Evolutionary conservation across 2,329 filamentous ascomycete species (phyloP).

Genomic region (Phialocephala sp.): DNA sequence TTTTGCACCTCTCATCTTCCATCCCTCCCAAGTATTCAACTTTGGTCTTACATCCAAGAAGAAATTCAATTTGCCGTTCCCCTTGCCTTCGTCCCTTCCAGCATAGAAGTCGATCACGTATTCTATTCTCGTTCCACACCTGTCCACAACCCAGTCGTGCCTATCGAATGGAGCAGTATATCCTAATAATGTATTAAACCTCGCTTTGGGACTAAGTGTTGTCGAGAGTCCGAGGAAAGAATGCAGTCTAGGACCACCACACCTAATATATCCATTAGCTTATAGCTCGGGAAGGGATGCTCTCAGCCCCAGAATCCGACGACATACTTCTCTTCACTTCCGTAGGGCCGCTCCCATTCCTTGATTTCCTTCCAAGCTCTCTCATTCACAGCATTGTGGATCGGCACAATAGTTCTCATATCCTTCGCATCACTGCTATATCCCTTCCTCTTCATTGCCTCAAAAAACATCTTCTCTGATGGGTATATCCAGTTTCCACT

Average conservation of each 20-base stretch:
- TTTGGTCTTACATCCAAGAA: constrained; percentile 73
- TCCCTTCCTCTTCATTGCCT: constrained; percentile 91
- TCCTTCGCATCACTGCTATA: constrained; percentile 73
- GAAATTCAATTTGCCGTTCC: constrained; percentile 60
- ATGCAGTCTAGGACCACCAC: constrained; percentile 80
- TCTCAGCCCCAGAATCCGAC: neutral
- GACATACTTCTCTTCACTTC: constrained; percentile 60
- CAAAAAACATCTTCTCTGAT: constrained; percentile 96
- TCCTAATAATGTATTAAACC: constrained; percentile 83
- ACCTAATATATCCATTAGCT: constrained; percentile 48
- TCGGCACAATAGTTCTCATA: constrained; percentile 92
- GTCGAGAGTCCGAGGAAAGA: constrained; percentile 78
- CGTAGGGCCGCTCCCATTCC: constrained; percentile 79
- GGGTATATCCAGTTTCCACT: constrained; percentile 97
- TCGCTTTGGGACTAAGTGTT: constrained; percentile 79
- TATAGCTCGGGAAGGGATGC: neutral
- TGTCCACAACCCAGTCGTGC: constrained; percentile 96
- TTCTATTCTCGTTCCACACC: constrained; percentile 84
- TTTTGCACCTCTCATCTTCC: constrained; percentile 66
- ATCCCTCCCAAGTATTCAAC: constrained; percentile 69
- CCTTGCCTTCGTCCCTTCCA: constrained; percentile 56
- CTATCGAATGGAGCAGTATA: constrained; percentile 92
- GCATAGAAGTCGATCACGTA: constrained; percentile 99
- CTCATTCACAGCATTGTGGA: constrained; percentile 99
- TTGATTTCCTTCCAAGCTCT: constrained; percentile 92